Evolutionary conservation across 805 yeast species (phyloP), one percentile per base, ranked within the genome.

Genomic region (Naumovozyma castellii): DNA sequence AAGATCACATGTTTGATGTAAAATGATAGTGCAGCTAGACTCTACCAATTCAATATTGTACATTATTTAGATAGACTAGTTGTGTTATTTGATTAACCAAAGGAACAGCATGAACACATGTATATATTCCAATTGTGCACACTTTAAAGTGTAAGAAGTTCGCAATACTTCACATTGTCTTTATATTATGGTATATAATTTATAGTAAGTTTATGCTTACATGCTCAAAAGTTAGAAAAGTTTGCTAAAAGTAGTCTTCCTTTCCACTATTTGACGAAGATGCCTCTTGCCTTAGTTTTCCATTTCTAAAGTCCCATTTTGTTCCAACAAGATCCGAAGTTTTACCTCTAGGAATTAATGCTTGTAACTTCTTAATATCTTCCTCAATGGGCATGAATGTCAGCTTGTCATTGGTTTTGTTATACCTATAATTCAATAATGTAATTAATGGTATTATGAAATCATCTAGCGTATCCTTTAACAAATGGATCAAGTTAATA

Each of bases 371-470:
- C 4, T 34, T 31, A n/a, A 36, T 38, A 30, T 55, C 47, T 5
- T 34, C 39, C 16, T 50, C 49, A 2, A 57, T 43, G 2, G 50
- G 39, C 37, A 56, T 48, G 34, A 51, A 54, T 18, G 49, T 41
- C n/a, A 57, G 35, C 34, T 51, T 54, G 14, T 58, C 62, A 37
- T 58, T 58, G 5, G 59, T 54, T 35, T 47, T 51, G 14, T 43
- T 36, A 37, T 55, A 59, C 22, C 62, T 56, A 34, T 56, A 55
- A 18, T 49, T 45, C 32, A 59, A 35, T 14, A 59, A 39, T 29
- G 41, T 43, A 15, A 47, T 43, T 32, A 59, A 41, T 3, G 63
- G 64, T 14, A 58, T 39, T 15, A 59, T 32, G 28, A 59, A 58
- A 30, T 50, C 53, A 9, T 53, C 47, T 17, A 59, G 34, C 0